Base-by-base conservation (phyloP, 306 rosid species). In the Lathyrus sativus region DNA sequence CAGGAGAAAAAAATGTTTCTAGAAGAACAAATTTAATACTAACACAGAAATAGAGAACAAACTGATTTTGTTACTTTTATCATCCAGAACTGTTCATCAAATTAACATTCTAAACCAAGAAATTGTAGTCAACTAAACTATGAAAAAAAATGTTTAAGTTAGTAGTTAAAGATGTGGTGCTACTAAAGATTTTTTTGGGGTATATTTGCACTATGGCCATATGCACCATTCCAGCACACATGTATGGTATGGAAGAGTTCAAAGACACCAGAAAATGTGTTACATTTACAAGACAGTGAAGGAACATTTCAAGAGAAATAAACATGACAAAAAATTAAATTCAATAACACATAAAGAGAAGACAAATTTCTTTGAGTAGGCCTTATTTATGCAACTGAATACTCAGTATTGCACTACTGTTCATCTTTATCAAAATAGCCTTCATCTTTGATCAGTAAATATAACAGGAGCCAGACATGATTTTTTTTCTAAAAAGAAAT, bases 1-100 rank as follows among this genome's bases (percentile, higher is more conserved):
- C 8, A 71, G 22, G 45, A 42, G 45, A 62, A 65, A 44, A 38
- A 50, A 71, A 15, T 51, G 63, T 51, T 74, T 51, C 57, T 18
- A 38, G 54, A 33, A 70, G 24, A 78, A 55, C 51, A 65, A 50
- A 73, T 43, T 29, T 42, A 42, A 28, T 15, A 71, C 48, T 29
- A 62, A 51, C 61, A 56, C 28, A 64, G 67, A 62, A 26, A 22
- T 38, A 44, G 57, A 15, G 66, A 50, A 26, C 33, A 70, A 65
- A 43, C 56, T 44, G 59, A 45, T 61, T 38, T 38, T 35, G 38
- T 54, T 43, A 71, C 50, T 11, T 15, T 7, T 14, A 6, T 59
- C 1, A 24, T 71, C 56, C 65, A 49, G 74, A 22, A 41, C 5
- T 11, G 49, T 12, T 74, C 15, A 51, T 14, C 56, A 39, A 37